Percentiles rank a stretch among this genome's conserved stretches.
These are phyloP conservation scores for Pichia sp. DNA, from an alignment of 1,139 yeast species.

Conservation along the genomic window DNA sequence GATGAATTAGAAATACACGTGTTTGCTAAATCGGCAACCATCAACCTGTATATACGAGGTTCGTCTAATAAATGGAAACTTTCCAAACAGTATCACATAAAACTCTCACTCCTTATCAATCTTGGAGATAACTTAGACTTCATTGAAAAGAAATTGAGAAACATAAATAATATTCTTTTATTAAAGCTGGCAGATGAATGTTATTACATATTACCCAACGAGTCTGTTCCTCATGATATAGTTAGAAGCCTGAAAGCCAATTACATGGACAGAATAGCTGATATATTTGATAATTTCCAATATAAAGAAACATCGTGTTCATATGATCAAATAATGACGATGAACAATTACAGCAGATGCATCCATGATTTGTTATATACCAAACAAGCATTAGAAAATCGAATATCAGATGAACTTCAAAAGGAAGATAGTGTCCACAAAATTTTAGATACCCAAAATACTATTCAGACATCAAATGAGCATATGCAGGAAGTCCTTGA, in stretches of 20 bases:
- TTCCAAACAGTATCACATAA: constrained; percentile 26
- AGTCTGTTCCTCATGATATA: constrained; percentile 14
- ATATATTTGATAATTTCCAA: constrained; percentile 7
- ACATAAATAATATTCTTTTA: constrained; percentile 34
- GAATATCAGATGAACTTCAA: constrained; percentile 6
- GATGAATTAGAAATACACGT: constrained; percentile 26
- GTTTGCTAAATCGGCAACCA: constrained; percentile 23
- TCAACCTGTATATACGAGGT: constrained; percentile 24
- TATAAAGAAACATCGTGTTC: constrained; percentile 29
- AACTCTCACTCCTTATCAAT: constrained; percentile 31
- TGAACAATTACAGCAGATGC: constrained; percentile 43
- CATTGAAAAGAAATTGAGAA: constrained; percentile 18
- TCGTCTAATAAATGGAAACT: constrained; percentile 27
- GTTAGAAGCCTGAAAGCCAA: constrained; percentile 14
- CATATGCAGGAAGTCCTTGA: constrained; percentile 1
- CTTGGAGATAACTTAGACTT: constrained; percentile 30
- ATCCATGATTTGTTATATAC: constrained; percentile 36
- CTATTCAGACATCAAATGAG: not conserved
- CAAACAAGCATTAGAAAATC: constrained; percentile 23
- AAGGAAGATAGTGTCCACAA: not conserved
- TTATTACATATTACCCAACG: constrained; percentile 31
- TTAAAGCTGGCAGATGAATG: constrained; percentile 40
- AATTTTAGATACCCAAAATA: not conserved
- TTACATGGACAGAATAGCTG: constrained; percentile 2
- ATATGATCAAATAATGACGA: constrained; percentile 44